Evolutionary conservation across 2,329 filamentous ascomycete genomes (phyloP).

Genomic region (Botryotinia convoluta): DNA sequence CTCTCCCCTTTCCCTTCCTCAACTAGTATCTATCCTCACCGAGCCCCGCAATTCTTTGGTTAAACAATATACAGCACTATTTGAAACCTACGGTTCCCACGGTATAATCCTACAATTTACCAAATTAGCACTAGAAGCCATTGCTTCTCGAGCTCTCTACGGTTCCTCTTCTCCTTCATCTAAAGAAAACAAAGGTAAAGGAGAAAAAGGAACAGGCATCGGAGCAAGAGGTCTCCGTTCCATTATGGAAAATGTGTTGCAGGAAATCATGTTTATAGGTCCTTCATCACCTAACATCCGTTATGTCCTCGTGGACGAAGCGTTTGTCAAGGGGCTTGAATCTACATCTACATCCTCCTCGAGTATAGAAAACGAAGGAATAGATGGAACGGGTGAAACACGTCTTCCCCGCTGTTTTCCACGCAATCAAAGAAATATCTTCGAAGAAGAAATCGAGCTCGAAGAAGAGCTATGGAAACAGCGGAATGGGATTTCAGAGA

Average conservation of each 20-base stretch:
- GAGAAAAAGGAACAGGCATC: background rate
- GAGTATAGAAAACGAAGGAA: background rate
- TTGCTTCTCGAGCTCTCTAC: conserved; percentile 56
- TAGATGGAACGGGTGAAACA: background rate
- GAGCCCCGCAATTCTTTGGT: conserved; percentile 88
- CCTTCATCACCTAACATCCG: conserved; percentile 56
- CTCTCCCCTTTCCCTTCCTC: conserved; percentile 64
- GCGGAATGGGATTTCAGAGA: conserved; percentile 18
- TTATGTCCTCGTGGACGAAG: conserved; percentile 71
- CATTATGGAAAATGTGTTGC: conserved; percentile 75
- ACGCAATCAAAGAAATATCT: conserved; percentile 66
- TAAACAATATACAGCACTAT: conserved; percentile 84
- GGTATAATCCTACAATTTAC: conserved; percentile 79
- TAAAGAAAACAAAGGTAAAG: background rate
- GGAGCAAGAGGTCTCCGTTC: conserved; percentile 78
- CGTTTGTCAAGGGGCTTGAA: conserved; percentile 25
- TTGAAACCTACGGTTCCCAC: conserved; percentile 68
- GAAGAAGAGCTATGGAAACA: conserved; percentile 48
- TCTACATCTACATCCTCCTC: background rate
- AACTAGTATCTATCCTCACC: conserved; percentile 82
- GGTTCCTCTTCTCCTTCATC: conserved; percentile 45
- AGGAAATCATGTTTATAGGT: conserved; percentile 78
- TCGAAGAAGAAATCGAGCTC: conserved; percentile 65
- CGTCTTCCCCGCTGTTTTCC: conserved; percentile 54
- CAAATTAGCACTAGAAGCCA: conserved; percentile 71